phyloP scores from a whole-genome alignment of 306 rosid genomes.

The Sophora flavescens region DNA sequence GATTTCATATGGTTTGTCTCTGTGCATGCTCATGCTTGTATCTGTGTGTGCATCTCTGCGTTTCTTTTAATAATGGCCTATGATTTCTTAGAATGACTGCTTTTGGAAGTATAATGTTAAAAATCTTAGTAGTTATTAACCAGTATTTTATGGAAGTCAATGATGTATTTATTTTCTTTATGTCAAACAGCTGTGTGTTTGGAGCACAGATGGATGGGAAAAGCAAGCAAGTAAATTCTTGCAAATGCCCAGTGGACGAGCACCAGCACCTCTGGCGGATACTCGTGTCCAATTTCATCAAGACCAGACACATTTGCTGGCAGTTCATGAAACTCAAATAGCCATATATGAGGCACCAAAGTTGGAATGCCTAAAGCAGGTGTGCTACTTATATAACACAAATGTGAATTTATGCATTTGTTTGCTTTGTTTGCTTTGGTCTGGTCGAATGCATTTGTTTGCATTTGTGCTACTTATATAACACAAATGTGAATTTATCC shows the following conservation, averaged over 20 bases:
- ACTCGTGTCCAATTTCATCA: slow-evolving; percentile 94
- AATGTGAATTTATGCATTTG: slow-evolving; percentile 22
- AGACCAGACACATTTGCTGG: slow-evolving; percentile 91
- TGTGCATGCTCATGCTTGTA: too few relatives aligned
- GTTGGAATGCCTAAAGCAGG: slow-evolving; percentile 94
- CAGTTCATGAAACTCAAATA: slow-evolving; percentile 95
- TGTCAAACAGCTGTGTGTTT: slow-evolving; percentile 85
- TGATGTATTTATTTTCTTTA: slow-evolving; percentile 23
- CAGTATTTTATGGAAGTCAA: slow-evolving; percentile 16
- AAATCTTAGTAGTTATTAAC: slow-evolving; percentile 3
- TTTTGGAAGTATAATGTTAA: slow-evolving; percentile 10
- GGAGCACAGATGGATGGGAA: slow-evolving; percentile 99
- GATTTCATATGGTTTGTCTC: slow-evolving; percentile 19
- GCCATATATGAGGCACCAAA: slow-evolving; percentile 93
- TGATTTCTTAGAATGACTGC: slow-evolving; percentile 3
- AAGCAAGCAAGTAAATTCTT: slow-evolving; percentile 78
- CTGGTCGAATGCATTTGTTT: background rate
- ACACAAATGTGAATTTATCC: too few relatives aligned
- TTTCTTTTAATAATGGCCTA: background rate
- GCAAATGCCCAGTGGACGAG: slow-evolving; percentile 77
- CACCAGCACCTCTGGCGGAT: slow-evolving; percentile 79
- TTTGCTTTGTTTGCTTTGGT: slow-evolving; percentile 43
- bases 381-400: slow-evolving; percentile 33
- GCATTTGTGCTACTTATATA: too few relatives aligned
- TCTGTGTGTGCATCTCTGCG: background rate